Base-by-base conservation (phyloP, 768 basidiomycete genomes). In the Termitomyces sp. region DNA sequence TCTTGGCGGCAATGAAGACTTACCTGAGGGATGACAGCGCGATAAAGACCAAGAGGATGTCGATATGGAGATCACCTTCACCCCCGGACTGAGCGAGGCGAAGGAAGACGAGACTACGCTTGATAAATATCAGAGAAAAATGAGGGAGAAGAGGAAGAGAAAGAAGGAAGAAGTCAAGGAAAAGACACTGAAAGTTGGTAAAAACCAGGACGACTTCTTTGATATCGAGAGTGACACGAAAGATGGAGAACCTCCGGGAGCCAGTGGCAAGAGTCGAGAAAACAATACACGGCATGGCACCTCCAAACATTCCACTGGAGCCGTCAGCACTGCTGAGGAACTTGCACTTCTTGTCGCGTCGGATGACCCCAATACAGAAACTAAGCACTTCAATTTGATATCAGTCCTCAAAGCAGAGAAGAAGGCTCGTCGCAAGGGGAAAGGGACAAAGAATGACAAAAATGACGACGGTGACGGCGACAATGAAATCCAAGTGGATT, bases 51-150 rank as follows among this genome's bases (percentile, higher is more conserved):
- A 70, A 40, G 75, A 70, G 43, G 84, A 87, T 61, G 79, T 85
- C 9, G 92, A 94, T 55, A 90, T 99, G 90, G 88, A 98, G 72
- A 88, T 99, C 64, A 98, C 96, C 0, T 98, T 99, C 69, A 85
- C 82, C 15, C 92, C 97, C 2, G 96, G 87, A 5, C 73, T 98
- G 38, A 84, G 77, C 55, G 81, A 76, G 47, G 66, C 69, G 58
- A 79, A 76, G 60, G 74, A 68, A 19, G 75, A 74, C 15, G 87
- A 96, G 74, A 98, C 90, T 5, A 90, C 93, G 1, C 70, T 98
- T 34, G 93, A 95, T 65, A 84, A 73, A 64, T 99, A 99, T 70
- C 87, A 90, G 69, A 75, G 88, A 60, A 94, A 94, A 72, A 83
- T 88, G 79, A 87, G 80, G 70, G 94, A 98, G 72, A 95, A 92